Base-by-base conservation (phyloP, 805 yeast species). In the Millerozyma miso region DNA sequence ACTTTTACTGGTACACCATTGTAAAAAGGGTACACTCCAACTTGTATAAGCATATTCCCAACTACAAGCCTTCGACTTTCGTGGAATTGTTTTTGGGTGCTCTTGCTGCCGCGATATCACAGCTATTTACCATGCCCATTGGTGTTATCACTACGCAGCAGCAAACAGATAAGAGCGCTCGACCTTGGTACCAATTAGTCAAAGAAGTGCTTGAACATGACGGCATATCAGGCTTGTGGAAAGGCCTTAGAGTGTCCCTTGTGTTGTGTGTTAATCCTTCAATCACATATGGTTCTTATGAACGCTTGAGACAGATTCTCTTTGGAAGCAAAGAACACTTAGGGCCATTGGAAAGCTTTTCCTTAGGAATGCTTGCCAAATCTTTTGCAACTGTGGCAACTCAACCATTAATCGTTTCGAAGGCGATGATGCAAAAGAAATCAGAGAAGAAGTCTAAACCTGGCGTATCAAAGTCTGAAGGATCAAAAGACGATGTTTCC, bases 1-100 rank as follows among this genome's bases (percentile, higher is more conserved):
- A 88, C 62, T 88, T 88, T 61, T 88, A 86, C 63, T 88, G 95
- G 93, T 88, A 88, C 62, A 81, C 89, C 4, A 65, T 85, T 33
- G 80, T 86, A 14, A 77, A 87, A 48, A 73, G 75, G 41, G 62
- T 74, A 14, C 82, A 79, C 62, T 71, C 76, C 45, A 65, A 62
- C 39, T 44, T 64, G 38, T 45, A 67, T 40, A 60, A 59, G 46
- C 62, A 62, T 36, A 49, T 59, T 13, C 70, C 70, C 43, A 58
- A 67, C 50, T 61, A 63, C 55, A 54, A 63, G 42, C 67, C 70
- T 40, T 69, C 78, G 37, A 85, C 93, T 0, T 66, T 79, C 1
- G 79, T 79, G 48, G 96, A 88, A 61, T 74, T 88, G 50, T 59
- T 76, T 8, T 67, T 88, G 31, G 95, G 95, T 1, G 87, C 90